Conservation (phyloP, 768 basidiomycete species). For the Suillus tomentosus region DNA sequence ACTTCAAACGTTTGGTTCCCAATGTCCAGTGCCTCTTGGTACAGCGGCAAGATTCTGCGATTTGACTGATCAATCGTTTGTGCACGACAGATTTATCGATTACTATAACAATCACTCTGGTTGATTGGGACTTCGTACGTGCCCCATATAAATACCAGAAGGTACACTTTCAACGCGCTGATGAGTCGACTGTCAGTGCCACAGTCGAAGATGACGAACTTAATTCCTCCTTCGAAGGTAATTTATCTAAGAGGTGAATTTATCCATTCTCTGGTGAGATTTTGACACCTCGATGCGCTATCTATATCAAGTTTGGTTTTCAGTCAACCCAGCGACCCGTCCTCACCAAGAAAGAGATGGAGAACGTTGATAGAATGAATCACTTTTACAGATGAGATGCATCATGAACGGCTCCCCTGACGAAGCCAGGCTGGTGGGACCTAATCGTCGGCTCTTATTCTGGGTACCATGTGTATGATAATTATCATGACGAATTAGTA, state of each 20-base stretch:
- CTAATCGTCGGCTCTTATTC: too few relatives aligned
- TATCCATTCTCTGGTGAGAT: background rate
- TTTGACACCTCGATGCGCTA: background rate
- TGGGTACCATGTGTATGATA: too few relatives aligned
- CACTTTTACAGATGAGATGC: background rate
- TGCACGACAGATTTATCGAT: background rate
- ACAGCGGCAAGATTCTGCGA: background rate
- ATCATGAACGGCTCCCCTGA: background rate
- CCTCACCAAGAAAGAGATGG: background rate
- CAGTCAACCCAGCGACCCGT: background rate
- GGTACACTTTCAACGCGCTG: background rate
- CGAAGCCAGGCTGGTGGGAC: too few relatives aligned
- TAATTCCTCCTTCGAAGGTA: background rate
- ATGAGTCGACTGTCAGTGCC: constrained; percentile 1
- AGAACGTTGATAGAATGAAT: background rate
- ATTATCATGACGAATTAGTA: too few relatives aligned
- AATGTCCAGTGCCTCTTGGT: background rate
- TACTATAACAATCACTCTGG: too few relatives aligned
- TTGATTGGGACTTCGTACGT: background rate
- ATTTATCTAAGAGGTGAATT: background rate
- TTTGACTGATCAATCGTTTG: background rate
- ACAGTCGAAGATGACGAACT: background rate
- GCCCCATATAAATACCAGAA: background rate
- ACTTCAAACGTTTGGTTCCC: background rate
- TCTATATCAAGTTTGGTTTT: background rate